Evolutionary conservation across 2,329 filamentous ascomycete species (phyloP).

Genomic region (Aspergillus candidus): DNA sequence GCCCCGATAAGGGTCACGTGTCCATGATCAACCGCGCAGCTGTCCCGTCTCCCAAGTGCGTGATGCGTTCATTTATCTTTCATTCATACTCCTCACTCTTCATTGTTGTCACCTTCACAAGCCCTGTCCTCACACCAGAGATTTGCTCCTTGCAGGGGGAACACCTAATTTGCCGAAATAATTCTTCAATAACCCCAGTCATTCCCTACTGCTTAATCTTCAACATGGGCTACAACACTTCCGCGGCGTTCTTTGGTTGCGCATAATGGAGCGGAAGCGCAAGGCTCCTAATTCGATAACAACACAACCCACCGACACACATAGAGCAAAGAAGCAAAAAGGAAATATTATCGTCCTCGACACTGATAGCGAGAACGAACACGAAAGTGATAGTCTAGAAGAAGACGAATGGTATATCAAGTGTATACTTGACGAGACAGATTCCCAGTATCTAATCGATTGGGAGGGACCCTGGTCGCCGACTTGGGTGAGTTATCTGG

Average conservation of each 20-base stretch:
- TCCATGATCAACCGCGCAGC: slow-evolving; percentile 21
- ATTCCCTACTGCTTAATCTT: slow-evolving; percentile 1
- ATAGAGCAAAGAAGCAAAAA: slow-evolving; percentile 7
- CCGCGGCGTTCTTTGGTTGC: slow-evolving; percentile 13
- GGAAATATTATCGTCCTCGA: slow-evolving; percentile 6
- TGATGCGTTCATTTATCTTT: slow-evolving; percentile 7
- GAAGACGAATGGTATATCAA: slow-evolving; percentile 32
- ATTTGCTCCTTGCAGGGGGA: too few species aligned
- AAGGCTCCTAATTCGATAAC: slow-evolving; percentile 13
- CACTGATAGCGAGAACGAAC: slow-evolving; percentile 12
- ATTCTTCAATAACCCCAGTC: background rate
- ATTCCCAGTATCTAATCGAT: slow-evolving; percentile 33
- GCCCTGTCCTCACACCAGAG: too few species aligned
- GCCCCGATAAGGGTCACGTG: slow-evolving; percentile 29
- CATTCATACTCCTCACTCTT: slow-evolving; percentile 4
- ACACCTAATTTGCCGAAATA: too few species aligned
- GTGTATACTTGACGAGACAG: slow-evolving; percentile 31
- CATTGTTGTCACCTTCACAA: too few species aligned
- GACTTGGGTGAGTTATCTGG: slow-evolving; percentile 30
- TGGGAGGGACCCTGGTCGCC: slow-evolving; percentile 34
- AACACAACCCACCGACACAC: slow-evolving; percentile 7
- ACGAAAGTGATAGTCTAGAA: slow-evolving; percentile 12
- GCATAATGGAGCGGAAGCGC: slow-evolving; percentile 23
- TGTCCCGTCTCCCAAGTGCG: slow-evolving; percentile 14
- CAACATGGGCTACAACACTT: slow-evolving; percentile 16